These are phyloP conservation scores for Desmodesmus armatus DNA, from an alignment of 139 green algal genomes.

Conservation along the genomic window DNA sequence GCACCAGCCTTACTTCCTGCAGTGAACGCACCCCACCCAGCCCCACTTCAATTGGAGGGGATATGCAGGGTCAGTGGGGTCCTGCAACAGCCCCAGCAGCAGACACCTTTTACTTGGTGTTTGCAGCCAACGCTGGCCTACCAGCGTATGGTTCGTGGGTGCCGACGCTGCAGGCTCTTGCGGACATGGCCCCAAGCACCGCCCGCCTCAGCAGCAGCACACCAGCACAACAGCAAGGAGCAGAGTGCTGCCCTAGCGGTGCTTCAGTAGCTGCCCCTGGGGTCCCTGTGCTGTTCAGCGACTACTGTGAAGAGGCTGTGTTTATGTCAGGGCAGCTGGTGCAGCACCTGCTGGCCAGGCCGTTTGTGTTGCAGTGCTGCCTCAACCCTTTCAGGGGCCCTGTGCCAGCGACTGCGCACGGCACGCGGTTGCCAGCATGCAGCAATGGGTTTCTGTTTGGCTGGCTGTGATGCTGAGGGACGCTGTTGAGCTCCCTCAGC, in stretches of 20 bases:
- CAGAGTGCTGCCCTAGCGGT: neutral
- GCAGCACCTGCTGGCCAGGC: neutral
- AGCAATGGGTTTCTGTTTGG: conserved; percentile 42
- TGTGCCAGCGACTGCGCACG: neutral
- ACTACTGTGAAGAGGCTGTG: conserved; percentile 43
- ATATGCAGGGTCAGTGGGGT: neutral
- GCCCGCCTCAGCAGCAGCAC: neutral
- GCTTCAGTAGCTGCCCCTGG: no score
- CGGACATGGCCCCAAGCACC: neutral
- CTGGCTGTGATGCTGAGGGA: no score
- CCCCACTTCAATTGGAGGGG: neutral
- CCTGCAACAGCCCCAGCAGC: neutral
- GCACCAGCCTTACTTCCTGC: neutral
- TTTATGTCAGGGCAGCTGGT: conserved; percentile 37
- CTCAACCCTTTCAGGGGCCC: conserved; percentile 41
- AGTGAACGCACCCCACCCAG: neutral
- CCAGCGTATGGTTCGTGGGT: conserved; percentile 30
- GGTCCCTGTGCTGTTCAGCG: conserved; percentile 21
- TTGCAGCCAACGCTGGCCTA: conserved; percentile 41
- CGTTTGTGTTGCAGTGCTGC: neutral
- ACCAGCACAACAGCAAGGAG: neutral
- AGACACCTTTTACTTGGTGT: conserved; percentile 10
- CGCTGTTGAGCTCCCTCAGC: no score
- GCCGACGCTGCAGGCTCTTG: conserved; percentile 29
- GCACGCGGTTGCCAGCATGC: conserved; percentile 33